Conservation (phyloP, 2,329 filamentous ascomycete genomes). For the Fonsecaea erecta region DNA sequence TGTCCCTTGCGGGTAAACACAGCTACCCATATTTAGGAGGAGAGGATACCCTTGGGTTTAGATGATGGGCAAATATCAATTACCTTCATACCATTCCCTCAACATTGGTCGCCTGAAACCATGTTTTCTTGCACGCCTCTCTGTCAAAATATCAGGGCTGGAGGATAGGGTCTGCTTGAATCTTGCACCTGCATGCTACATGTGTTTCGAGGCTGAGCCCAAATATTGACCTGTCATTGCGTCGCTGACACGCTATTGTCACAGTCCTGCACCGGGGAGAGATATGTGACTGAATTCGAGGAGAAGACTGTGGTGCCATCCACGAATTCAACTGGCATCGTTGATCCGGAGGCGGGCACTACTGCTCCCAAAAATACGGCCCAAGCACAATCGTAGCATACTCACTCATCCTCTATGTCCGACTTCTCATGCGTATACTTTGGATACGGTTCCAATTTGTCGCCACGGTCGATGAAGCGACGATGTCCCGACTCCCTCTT, state of each 20-base stretch:
- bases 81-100: background rate
- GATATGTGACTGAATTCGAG: background rate
- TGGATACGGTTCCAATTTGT: slow-evolving; percentile 56
- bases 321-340: background rate
- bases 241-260: background rate
- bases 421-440: slow-evolving; percentile 46
- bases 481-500: slow-evolving; percentile 51
- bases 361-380: background rate
- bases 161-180: background rate
- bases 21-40: background rate
- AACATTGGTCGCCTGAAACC: background rate
- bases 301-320: slow-evolving; percentile 6
- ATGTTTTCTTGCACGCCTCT: background rate
- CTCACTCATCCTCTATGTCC: slow-evolving; percentile 6
- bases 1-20: too few species aligned
- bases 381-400: background rate
- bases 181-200: background rate
- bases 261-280: background rate
- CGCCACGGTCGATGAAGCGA: slow-evolving; percentile 52
- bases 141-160: background rate
- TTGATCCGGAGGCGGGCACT: slow-evolving; percentile 12
- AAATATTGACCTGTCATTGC: background rate
- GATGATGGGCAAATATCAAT: background rate
- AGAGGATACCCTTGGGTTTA: background rate
- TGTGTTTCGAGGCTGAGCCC: background rate